Evolutionary conservation across 305 asterid genomes (phyloP).

Genomic region (Lippia alba): DNA sequence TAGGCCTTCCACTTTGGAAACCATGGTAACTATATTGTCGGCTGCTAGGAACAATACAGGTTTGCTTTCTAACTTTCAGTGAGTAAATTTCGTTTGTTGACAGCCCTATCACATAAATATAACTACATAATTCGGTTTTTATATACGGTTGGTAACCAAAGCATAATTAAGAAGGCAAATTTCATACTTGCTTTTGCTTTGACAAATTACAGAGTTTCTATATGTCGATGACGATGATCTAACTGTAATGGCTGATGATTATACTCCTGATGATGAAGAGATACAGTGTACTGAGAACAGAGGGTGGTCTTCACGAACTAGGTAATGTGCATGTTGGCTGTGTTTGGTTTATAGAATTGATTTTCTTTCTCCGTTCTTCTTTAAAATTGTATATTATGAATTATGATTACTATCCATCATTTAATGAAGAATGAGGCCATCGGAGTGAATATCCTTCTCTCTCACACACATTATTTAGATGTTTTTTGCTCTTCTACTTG

Average conservation of each 20-base stretch:
- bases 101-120: no score
- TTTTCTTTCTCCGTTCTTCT: neutral
- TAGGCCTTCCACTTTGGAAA: constrained; percentile 50
- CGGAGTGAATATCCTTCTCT: no score
- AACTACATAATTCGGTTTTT: no score
- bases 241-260: constrained; percentile 69
- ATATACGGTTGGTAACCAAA: neutral
- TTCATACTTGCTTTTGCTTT: neutral
- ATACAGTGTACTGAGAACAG: constrained; percentile 63
- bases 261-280: constrained; percentile 62
- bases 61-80: constrained; percentile 37
- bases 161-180: neutral
- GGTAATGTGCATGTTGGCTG: constrained; percentile 43
- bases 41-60: constrained; percentile 77
- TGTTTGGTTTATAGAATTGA: neutral
- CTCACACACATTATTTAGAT: no score
- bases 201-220: constrained; percentile 60
- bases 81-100: neutral
- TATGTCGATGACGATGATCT: constrained; percentile 83
- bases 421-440: no score
- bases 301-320: constrained; percentile 42
- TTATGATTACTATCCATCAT: neutral
- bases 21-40: constrained; percentile 53
- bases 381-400: neutral
- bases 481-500: no score